A percentile compares a stretch with the other conserved stretches of the same genome.
Evolutionary conservation across 1,284 basidiomycete species (phyloP).

Genomic region (Chondrostereum purpureum): DNA sequence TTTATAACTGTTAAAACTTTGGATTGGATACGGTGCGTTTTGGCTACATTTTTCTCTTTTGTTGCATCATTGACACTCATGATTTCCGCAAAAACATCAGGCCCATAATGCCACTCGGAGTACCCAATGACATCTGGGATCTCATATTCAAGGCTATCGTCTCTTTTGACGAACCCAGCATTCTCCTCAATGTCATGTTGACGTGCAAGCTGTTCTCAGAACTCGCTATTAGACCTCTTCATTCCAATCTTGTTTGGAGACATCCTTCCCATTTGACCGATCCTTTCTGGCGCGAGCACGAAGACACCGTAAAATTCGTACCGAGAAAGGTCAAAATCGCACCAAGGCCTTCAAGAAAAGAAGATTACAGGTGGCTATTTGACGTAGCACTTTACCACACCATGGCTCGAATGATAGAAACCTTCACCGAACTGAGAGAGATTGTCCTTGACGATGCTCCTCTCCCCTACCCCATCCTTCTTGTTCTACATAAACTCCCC

Average conservation of each 20-base stretch:
- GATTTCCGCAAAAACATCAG: too few species aligned
- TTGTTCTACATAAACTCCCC: neutral
- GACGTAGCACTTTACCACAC: neutral
- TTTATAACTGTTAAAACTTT: too few species aligned
- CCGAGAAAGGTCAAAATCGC: neutral
- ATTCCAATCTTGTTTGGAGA: neutral
- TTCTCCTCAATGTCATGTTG: neutral
- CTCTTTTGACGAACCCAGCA: neutral
- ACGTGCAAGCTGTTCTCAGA: neutral
- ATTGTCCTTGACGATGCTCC: neutral
- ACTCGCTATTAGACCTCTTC: neutral
- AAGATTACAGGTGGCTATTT: too few species aligned
- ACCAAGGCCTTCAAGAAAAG: neutral
- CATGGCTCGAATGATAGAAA: neutral
- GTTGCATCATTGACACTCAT: too few species aligned
- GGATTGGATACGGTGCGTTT: too few species aligned
- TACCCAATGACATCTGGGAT: conserved; percentile 1
- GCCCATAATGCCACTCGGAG: too few species aligned
- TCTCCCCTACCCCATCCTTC: conserved; percentile 1
- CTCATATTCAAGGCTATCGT: neutral
- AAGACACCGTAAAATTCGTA: neutral
- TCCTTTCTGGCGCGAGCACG: neutral
- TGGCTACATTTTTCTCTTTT: too few species aligned
- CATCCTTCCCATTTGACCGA: neutral
- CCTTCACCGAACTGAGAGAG: neutral